Percentiles rank a stretch among this genome's conserved stretches.
These are phyloP conservation scores for Microdochium trichocladiopsis DNA, from an alignment of 2,329 filamentous ascomycete genomes.

Conservation along the genomic window DNA sequence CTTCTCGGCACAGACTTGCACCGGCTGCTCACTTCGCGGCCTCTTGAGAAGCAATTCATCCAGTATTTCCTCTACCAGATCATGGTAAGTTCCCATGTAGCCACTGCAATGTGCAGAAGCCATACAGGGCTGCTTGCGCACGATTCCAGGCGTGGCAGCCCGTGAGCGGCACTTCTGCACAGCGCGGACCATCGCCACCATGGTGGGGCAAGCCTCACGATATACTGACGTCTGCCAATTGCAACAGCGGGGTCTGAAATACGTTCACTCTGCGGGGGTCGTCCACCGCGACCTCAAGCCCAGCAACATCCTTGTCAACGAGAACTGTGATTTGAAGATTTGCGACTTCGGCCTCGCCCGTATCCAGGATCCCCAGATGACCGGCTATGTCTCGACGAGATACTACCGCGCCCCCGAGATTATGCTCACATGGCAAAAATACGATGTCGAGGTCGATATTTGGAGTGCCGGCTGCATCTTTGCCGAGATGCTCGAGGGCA, in stretches of 20 bases:
- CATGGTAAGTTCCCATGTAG: constrained; percentile 54
- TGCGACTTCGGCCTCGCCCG: constrained; percentile 97
- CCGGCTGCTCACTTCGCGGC: constrained; percentile 86
- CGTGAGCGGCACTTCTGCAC: background rate
- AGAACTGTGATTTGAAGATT: constrained; percentile 99
- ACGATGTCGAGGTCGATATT: constrained; percentile 97
- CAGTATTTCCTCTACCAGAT: constrained; percentile 99
- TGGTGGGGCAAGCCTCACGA: background rate
- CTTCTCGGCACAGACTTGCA: constrained; percentile 95
- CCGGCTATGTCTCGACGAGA: constrained; percentile 94
- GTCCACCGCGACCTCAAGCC: constrained; percentile 97
- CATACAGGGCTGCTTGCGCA: background rate
- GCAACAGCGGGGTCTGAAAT: constrained; percentile 85
- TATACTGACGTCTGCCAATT: constrained; percentile 4
- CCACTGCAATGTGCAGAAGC: no score
- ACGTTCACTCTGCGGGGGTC: constrained; percentile 96
- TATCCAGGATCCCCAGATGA: constrained; percentile 99
- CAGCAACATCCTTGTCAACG: constrained; percentile 98
- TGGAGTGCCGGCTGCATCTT: constrained; percentile 99
- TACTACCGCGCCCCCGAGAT: constrained; percentile 99
- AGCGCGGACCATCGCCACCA: no score
- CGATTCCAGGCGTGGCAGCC: background rate
- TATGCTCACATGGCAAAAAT: constrained; percentile 99
- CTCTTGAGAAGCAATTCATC: constrained; percentile 98
- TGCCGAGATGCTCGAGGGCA: constrained; percentile 97